Evolutionary conservation across 225 moss, liverwort and hornwort genomes (phyloP).

Genomic region (Rhytidiadelphus loreus): DNA sequence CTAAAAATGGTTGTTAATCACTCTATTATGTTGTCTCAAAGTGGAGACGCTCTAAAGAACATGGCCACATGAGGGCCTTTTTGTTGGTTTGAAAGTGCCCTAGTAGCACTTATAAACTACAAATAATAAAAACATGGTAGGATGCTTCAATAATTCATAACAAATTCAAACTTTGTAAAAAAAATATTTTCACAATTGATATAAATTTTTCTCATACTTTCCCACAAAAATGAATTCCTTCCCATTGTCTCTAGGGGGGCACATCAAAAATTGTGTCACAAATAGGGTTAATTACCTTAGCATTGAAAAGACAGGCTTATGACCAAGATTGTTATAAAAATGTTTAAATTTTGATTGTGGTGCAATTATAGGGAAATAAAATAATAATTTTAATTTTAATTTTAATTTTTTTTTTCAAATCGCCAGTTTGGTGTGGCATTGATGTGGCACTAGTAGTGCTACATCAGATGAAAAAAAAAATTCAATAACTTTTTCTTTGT

Average conservation of each 20-base stretch:
- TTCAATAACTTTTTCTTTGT: no score
- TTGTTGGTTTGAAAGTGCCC: background rate
- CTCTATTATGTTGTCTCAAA: background rate
- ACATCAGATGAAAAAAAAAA: no score
- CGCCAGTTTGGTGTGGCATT: no score
- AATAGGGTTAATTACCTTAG: background rate
- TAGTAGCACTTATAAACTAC: background rate
- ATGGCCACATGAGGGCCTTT: background rate
- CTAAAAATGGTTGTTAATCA: background rate
- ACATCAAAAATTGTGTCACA: background rate
- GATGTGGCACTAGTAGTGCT: no score
- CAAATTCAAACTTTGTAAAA: background rate
- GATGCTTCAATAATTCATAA: background rate
- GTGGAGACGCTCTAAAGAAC: background rate
- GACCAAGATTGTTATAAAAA: no score
- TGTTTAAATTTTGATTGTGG: no score
- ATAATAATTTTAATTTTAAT: no score
- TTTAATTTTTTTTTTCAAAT: no score
- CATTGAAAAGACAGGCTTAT: no score
- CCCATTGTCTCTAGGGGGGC: fast-evolving
- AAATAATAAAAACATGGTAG: no score
- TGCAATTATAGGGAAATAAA: no score
- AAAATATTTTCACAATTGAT: background rate
- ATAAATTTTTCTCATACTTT: background rate
- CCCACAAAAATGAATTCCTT: fast-evolving